These are phyloP conservation scores for Chalaropsis ovoidea DNA, from an alignment of 2,329 filamentous ascomycete genomes.

Conservation along the genomic window DNA sequence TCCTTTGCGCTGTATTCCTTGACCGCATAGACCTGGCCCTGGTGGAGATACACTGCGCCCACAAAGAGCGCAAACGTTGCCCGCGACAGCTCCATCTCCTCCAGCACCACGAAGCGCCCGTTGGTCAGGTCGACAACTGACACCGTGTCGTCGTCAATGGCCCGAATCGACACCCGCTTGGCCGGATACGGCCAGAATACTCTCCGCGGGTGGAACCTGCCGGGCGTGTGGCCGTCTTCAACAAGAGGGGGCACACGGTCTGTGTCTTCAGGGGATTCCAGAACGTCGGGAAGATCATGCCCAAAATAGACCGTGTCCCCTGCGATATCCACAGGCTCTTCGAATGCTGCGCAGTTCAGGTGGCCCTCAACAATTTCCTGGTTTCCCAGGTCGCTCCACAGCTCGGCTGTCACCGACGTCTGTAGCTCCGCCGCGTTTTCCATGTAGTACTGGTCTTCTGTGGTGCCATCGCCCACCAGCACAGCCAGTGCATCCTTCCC, in stretches of 20 bases:
- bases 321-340: slow-evolving; percentile 78
- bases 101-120: slow-evolving; percentile 71
- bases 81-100: slow-evolving; percentile 92
- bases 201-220: slow-evolving; percentile 83
- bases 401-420: slow-evolving; percentile 75
- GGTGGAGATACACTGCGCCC: slow-evolving; percentile 91
- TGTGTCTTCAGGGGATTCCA: not conserved
- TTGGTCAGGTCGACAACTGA: slow-evolving; percentile 84
- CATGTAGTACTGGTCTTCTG: slow-evolving; percentile 95
- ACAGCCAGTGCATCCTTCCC: slow-evolving; percentile 91
- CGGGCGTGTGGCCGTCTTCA: slow-evolving; percentile 35
- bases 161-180: slow-evolving; percentile 73
- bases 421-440: slow-evolving; percentile 89
- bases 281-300: slow-evolving; percentile 45
- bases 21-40: slow-evolving; percentile 86
- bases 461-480: slow-evolving; percentile 77
- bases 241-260: slow-evolving; percentile 1
- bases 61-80: slow-evolving; percentile 95
- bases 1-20: slow-evolving; percentile 75
- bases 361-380: slow-evolving; percentile 88
- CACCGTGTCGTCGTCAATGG: slow-evolving; percentile 82
- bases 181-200: slow-evolving; percentile 79
- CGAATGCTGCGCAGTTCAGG: slow-evolving; percentile 86
- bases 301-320: slow-evolving; percentile 75
- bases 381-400: slow-evolving; percentile 87